phyloP scores from a whole-genome alignment of 179 eudicot species.

The Silene vulgaris region DNA sequence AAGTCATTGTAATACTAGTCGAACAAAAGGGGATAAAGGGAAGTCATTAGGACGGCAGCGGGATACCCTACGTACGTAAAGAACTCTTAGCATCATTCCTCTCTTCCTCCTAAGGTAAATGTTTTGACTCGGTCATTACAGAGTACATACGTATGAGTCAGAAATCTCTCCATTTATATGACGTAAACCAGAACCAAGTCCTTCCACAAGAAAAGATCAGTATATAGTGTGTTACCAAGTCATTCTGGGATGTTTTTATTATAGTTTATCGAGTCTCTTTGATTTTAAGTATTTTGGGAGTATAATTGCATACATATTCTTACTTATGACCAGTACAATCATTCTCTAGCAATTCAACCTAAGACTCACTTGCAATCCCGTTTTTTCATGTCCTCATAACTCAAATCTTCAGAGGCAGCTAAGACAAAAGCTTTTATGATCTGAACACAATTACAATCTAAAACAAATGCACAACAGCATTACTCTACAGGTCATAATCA shows the following conservation, averaged over 20 bases:
- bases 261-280: background rate
- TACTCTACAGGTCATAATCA: background rate
- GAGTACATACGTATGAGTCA: background rate
- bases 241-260: background rate
- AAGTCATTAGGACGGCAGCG: too few species aligned
- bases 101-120: background rate
- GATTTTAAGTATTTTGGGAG: background rate
- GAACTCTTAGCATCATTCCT: too few species aligned
- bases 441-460: background rate
- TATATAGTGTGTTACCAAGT: too few species aligned
- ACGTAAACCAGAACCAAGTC: background rate
- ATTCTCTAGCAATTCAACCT: too few species aligned
- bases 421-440: background rate
- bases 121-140: background rate
- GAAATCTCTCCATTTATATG: background rate
- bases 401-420: background rate
- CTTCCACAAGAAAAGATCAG: background rate
- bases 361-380: too few species aligned
- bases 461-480: background rate
- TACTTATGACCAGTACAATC: too few species aligned
- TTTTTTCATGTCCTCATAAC: too few species aligned
- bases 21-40: too few species aligned
- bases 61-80: too few species aligned
- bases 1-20: too few species aligned
- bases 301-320: background rate